phyloP scores from a whole-genome alignment of 352 stramenopile genomes.

The Globisporangium acanthophoron region DNA sequence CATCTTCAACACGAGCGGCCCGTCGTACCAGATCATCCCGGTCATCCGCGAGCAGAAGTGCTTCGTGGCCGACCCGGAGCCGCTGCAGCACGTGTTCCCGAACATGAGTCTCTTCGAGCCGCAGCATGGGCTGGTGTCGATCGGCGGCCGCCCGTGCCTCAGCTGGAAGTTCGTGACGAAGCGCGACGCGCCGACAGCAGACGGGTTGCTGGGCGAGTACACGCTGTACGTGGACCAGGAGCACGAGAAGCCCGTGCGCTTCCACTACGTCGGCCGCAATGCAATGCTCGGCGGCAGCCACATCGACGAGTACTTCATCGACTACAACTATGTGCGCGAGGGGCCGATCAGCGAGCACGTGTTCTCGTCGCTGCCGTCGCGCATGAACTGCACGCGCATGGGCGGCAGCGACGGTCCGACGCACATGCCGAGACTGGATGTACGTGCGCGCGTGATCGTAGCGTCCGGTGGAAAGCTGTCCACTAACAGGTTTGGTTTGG shows the following conservation, averaged over 20 bases:
- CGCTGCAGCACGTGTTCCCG: slow-evolving; percentile 81
- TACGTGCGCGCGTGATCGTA: slow-evolving; percentile 17
- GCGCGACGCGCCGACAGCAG: slow-evolving; percentile 37
- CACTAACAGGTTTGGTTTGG: background rate
- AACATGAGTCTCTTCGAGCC: slow-evolving; percentile 82
- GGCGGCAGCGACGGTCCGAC: slow-evolving; percentile 36
- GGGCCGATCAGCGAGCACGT: slow-evolving; percentile 59
- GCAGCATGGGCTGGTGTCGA: slow-evolving; percentile 69
- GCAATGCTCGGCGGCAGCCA: slow-evolving; percentile 81
- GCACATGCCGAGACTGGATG: slow-evolving; percentile 54
- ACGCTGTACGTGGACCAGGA: slow-evolving; percentile 81
- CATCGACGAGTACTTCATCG: slow-evolving; percentile 88
- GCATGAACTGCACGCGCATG: slow-evolving; percentile 82
- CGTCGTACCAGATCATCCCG: slow-evolving; percentile 79
- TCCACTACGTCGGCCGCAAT: slow-evolving; percentile 86
- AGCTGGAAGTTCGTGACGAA: slow-evolving; percentile 80
- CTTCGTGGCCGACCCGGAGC: slow-evolving; percentile 51
- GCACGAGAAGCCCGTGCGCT: slow-evolving; percentile 70
- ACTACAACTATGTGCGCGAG: slow-evolving; percentile 85
- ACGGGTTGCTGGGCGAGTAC: slow-evolving; percentile 80
- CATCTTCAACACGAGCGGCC: slow-evolving; percentile 79
- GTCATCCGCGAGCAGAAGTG: slow-evolving; percentile 74
- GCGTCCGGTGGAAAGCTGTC: background rate
- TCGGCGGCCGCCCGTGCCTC: slow-evolving; percentile 69
- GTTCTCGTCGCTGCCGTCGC: slow-evolving; percentile 58